A percentile compares a stretch with the other conserved stretches of the same genome.
Conservation (phyloP, 768 basidiomycete species). For the Termitomyces sp. region DNA sequence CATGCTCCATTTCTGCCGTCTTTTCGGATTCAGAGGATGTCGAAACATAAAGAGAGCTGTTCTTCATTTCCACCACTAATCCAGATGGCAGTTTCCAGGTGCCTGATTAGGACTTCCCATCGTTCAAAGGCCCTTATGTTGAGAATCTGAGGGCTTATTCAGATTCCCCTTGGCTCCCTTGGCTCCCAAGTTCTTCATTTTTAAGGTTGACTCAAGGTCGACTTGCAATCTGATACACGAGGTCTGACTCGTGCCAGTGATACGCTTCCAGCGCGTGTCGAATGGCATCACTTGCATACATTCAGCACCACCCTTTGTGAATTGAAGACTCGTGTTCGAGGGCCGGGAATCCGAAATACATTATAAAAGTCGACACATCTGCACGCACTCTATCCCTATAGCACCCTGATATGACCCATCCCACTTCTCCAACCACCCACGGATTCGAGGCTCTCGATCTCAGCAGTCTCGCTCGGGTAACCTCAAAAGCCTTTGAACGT, state of each 20-base stretch:
- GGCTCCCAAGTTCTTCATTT: background rate
- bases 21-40: no score
- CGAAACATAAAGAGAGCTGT: no score
- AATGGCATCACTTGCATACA: background rate
- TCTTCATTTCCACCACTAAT: no score
- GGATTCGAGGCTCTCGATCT: constrained; percentile 21
- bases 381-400: background rate
- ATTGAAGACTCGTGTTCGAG: background rate
- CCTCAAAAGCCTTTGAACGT: constrained; percentile 34
- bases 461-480: constrained; percentile 23
- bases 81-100: no score
- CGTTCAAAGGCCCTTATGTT: no score
- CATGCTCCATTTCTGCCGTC: no score
- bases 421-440: background rate
- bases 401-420: constrained; percentile 3
- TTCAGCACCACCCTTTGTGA: background rate
- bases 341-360: background rate
- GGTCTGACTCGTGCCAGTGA: background rate
- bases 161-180: no score
- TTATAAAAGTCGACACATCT: background rate
- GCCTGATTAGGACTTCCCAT: no score
- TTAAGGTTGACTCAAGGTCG: no score
- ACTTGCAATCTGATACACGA: background rate
- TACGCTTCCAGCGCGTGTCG: background rate
- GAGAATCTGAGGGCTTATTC: no score